Percentiles rank a stretch among this genome's conserved stretches.
These are phyloP conservation scores for Scedosporium dehoogii DNA, from an alignment of 2,329 filamentous ascomycete genomes.

Conservation along the genomic window DNA sequence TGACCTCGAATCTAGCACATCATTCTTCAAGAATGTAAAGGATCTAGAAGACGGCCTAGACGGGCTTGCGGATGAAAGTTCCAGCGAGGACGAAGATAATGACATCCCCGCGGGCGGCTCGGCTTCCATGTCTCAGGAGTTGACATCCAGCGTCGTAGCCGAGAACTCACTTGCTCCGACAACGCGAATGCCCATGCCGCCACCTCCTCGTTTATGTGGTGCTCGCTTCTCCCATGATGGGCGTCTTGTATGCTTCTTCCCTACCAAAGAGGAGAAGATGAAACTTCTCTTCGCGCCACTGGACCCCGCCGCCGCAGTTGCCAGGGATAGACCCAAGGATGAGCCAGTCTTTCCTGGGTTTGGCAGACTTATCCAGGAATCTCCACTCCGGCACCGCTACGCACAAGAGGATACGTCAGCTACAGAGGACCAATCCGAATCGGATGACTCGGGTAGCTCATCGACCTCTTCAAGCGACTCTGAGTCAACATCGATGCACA, in stretches of 20 bases:
- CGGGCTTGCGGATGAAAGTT: slow-evolving; percentile 62
- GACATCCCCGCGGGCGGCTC: slow-evolving; percentile 41
- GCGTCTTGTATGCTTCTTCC: slow-evolving; percentile 57
- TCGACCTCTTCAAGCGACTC: slow-evolving; percentile 48
- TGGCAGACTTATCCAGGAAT: slow-evolving; percentile 42
- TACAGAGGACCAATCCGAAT: slow-evolving; percentile 41
- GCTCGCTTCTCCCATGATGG: slow-evolving; percentile 54
- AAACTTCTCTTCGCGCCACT: slow-evolving; percentile 28
- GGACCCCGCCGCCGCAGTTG: neutral
- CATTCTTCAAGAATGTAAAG: slow-evolving; percentile 53
- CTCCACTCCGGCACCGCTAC: slow-evolving; percentile 35
- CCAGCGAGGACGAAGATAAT: slow-evolving; percentile 75
- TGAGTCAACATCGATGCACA: slow-evolving; percentile 52
- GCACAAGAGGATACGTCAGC: slow-evolving; percentile 39
- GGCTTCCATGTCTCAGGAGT: slow-evolving; percentile 52
- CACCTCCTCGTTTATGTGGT: slow-evolving; percentile 48
- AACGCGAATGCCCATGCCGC: slow-evolving; percentile 43
- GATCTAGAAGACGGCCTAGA: slow-evolving; percentile 50
- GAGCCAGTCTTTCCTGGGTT: slow-evolving; percentile 50
- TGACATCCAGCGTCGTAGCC: slow-evolving; percentile 42
- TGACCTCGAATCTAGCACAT: slow-evolving; percentile 49
- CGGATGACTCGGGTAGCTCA: slow-evolving; percentile 36
- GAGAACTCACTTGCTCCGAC: slow-evolving; percentile 42
- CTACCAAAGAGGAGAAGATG: slow-evolving; percentile 54
- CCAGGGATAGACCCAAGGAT: slow-evolving; percentile 34